phyloP scores from a whole-genome alignment of 805 yeast species.

The Blastobotrys mokoenaii region DNA sequence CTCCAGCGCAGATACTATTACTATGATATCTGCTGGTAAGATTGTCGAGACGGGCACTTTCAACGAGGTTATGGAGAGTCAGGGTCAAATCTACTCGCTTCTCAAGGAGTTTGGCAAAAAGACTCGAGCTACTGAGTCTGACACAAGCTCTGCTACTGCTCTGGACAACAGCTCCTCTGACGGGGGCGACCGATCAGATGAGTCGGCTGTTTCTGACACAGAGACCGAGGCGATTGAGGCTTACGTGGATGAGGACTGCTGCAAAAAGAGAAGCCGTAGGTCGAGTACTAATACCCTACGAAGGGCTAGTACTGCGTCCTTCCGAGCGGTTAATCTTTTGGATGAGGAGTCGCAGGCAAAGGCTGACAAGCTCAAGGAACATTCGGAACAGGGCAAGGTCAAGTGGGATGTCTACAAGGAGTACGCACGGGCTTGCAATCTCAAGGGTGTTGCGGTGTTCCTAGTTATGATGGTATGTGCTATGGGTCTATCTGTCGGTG shows the following conservation, averaged over 20 bases:
- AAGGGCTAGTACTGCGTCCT: slow-evolving; percentile 59
- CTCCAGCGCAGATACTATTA: slow-evolving; percentile 60
- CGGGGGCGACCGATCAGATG: not conserved
- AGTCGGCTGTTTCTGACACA: not conserved
- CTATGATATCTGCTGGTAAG: slow-evolving; percentile 50
- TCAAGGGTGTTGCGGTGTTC: slow-evolving; percentile 51
- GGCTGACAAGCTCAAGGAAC: slow-evolving; percentile 44
- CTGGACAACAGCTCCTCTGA: not conserved
- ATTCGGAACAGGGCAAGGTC: slow-evolving; percentile 87
- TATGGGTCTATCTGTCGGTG: slow-evolving; percentile 52
- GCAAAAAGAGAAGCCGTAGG: slow-evolving; percentile 13
- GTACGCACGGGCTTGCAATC: slow-evolving; percentile 84
- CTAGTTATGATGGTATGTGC: slow-evolving; percentile 47
- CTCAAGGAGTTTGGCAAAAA: slow-evolving; percentile 21
- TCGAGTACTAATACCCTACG: slow-evolving; percentile 32
- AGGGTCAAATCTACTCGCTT: slow-evolving; percentile 19
- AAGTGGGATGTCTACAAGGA: slow-evolving; percentile 75
- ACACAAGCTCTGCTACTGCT: slow-evolving; percentile 11
- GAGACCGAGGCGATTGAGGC: slow-evolving; percentile 1
- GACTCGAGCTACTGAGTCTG: slow-evolving; percentile 9
- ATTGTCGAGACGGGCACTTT: slow-evolving; percentile 31
- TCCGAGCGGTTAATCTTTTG: slow-evolving; percentile 28
- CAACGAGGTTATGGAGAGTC: slow-evolving; percentile 20
- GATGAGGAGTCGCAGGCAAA: slow-evolving; percentile 21
- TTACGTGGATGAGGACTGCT: not conserved